A percentile compares a stretch with the other conserved stretches of the same genome.
phyloP scores from a whole-genome alignment of 1,284 basidiomycete genomes.

The Ustilago cynodontis region DNA sequence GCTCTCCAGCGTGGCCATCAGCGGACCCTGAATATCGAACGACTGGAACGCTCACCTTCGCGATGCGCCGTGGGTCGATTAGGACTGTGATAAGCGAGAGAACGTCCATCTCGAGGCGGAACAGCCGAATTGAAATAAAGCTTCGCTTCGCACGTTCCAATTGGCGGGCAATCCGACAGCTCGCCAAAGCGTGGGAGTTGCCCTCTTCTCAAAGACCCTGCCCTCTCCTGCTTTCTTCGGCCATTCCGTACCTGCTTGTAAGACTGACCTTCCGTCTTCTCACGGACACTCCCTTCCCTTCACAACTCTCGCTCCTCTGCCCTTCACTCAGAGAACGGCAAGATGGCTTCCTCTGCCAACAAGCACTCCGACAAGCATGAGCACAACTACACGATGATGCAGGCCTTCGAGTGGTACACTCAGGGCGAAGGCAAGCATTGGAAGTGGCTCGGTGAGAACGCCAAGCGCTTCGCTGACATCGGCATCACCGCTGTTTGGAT shows the following conservation, averaged over 20 bases:
- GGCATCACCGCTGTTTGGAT: slow-evolving; percentile 86
- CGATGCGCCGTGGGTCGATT: too few relatives aligned
- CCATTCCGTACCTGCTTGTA: not conserved
- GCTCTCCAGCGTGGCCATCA: not conserved
- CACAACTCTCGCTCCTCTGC: not conserved
- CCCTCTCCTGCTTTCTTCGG: not conserved
- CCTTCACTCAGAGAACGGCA: slow-evolving; percentile 3
- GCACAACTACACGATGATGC: slow-evolving; percentile 60
- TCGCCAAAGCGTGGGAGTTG: not conserved
- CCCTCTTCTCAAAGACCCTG: not conserved
- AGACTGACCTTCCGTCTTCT: not conserved
- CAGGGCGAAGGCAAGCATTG: slow-evolving; percentile 77
- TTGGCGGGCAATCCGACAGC: not conserved
- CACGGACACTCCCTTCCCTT: not conserved
- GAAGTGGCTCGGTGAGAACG: slow-evolving; percentile 81
- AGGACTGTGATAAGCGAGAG: not conserved
- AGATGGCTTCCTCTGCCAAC: slow-evolving; percentile 55
- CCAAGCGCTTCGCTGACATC: slow-evolving; percentile 78
- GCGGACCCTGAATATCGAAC: slow-evolving; percentile 18
- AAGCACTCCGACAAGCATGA: slow-evolving; percentile 53
- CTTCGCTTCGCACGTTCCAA: not conserved
- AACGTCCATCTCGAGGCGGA: not conserved
- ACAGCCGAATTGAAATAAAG: not conserved
- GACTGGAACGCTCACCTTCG: not conserved
- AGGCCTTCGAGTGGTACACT: slow-evolving; percentile 70